Evolutionary conservation across 1,284 basidiomycete genomes (phyloP), one percentile per base, ranked within the genome.

Genomic region (Paramarasmius palmivorus): DNA sequence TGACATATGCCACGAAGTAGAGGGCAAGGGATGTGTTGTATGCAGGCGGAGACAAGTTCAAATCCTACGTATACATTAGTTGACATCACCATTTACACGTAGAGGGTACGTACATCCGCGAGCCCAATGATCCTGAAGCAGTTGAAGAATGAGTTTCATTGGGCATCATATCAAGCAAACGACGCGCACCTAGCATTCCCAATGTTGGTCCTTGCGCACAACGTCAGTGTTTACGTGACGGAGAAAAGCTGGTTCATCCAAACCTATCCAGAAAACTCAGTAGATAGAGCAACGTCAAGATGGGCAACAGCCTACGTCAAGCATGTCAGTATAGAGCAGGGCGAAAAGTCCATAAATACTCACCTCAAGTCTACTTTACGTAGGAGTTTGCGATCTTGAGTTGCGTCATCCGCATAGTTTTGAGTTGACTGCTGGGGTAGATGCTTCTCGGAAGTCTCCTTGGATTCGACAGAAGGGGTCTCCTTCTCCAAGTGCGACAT

Each of bases 261-360:
- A 29, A 82, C 78, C 84, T 73, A 64, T 90, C 87, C 60, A 89
- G 68, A 67, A 88, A 90, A 48, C 83, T 84, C 46, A 88, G 68
- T 12, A 89, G 75, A 65, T 86, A 89, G 15, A 90, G 69, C 23
- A 85, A 62, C 1, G 81, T 83, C 42, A 85, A 67, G 42, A 82
- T 75, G 1, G 82, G 82, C 22, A 84, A 65, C 34, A 84, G 65
- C 25, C 75, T 76, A 59, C 40, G 32, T 44, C 32, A 23, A n/a
- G 46, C 39, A 32, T 54, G 20, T 36, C 35, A 49, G 32, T 29
- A 54, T 41, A 23, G 29, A 38, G 20, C 26, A 42, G 25, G 40
- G 37, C 47, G n/a, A 53, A 52, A 12, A 32, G 29, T 12, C 7
- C 29, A 6, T 32, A 12, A n/a, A 32, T 32, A 32, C 62, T 54